Base-by-base conservation (phyloP, 2,329 filamentous ascomycete species). In the Camillea tinctor region DNA sequence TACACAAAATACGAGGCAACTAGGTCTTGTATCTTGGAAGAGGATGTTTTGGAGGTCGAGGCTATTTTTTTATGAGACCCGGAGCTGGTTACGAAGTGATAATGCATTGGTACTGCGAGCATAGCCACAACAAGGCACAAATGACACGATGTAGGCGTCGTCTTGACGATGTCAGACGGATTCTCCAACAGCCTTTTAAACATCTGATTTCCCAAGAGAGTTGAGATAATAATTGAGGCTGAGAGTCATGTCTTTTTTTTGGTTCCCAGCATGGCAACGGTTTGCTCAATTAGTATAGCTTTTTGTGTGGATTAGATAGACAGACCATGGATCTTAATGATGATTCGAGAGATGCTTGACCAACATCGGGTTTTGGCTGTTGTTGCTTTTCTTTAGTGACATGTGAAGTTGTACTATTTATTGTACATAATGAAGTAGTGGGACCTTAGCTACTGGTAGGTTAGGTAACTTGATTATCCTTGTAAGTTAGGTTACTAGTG, bases 241-340 rank as follows among this genome's bases (percentile, higher is more conserved):
- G 36, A 44, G 13, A 44, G 36, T 2, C 36, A n/a, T 15, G 36
- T n/a, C 6, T 30, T 30, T 15, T 44, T 44, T 30, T 7, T 30
- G 26, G 26, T n/a, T n/a, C 26, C 6, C 11, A 15, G 36, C 36
- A 44, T n/a, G 36, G 36, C 36, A 15, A 44, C 11, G 36, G 36
- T 7, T 44, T 44, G 36, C 36, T 2, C 4, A 44, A 44, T 44
- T 11, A 44, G 13, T 44, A 44, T 44, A 44, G 13, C 36, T 44
- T n/a, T n/a, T n/a, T 44, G 36, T 44, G 36, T 44, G 36, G 36
- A 50, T 50, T 50, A 50, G 49, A 50, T 50, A 50, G 49, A 49
- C 20, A 49, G 44, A 50, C 49, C 9, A 64, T 74, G 70, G 68
- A 71, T 48, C 65, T 30, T 74, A 49, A 68, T 44, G 36, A 44